Percentiles rank a stretch among this genome's conserved stretches.
These are phyloP conservation scores for Mesotaenium endlicherianum DNA, from an alignment of 139 green algal genomes.

Conservation along the genomic window DNA sequence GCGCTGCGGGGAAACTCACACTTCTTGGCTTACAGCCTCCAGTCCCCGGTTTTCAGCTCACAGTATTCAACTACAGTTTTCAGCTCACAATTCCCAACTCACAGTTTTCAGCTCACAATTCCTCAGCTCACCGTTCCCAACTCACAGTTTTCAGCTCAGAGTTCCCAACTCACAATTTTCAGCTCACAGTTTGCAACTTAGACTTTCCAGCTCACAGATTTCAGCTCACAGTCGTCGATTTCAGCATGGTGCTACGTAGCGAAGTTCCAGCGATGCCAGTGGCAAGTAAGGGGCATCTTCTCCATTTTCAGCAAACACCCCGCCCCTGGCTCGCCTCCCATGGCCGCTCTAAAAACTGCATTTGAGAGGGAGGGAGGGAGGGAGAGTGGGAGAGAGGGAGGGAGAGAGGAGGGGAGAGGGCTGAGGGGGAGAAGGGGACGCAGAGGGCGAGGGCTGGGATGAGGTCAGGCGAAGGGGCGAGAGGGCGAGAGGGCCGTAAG, in stretches of 20 bases:
- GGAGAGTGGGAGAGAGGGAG: background rate
- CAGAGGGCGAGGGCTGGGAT: background rate
- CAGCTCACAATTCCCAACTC: too few species aligned
- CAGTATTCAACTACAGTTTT: too few species aligned
- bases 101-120: too few species aligned
- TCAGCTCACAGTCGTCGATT: background rate
- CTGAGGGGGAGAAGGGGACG: background rate
- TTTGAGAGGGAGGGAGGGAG: background rate
- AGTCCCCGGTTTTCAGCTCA: too few species aligned
- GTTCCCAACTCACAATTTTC: too few species aligned
- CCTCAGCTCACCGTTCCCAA: too few species aligned
- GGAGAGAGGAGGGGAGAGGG: background rate
- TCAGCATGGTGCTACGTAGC: slow-evolving; percentile 41
- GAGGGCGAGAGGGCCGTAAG: background rate
- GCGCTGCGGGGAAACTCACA: too few species aligned
- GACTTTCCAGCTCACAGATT: too few species aligned
- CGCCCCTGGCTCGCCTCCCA: slow-evolving; percentile 9
- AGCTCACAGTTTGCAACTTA: too few species aligned
- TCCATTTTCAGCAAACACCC: slow-evolving; percentile 9
- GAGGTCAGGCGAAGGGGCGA: background rate
- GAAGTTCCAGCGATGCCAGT: slow-evolving; percentile 25
- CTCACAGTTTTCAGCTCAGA: too few species aligned
- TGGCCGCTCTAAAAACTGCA: slow-evolving; percentile 20
- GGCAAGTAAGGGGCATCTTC: slow-evolving; percentile 19
- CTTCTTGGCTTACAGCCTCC: too few species aligned